phyloP scores from a whole-genome alignment of 75 land plant genomes.

The Picea glauca region DNA sequence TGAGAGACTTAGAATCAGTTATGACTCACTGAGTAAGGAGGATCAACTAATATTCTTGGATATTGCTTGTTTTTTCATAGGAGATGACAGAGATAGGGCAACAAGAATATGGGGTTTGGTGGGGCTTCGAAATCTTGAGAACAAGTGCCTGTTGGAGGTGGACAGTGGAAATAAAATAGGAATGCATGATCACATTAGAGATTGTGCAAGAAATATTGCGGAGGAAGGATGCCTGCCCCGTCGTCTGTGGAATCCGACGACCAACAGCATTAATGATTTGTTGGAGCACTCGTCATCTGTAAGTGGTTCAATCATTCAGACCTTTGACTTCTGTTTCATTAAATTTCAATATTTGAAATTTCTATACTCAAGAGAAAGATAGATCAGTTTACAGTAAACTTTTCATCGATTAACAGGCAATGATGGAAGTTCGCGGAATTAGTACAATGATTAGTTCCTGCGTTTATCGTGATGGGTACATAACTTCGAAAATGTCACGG shows the following conservation, averaged over 20 bases:
- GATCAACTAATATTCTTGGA: background rate
- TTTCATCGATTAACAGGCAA: no score
- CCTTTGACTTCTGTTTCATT: no score
- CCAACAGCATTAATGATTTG: background rate
- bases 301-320: no score
- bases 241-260: background rate
- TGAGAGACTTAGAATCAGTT: background rate
- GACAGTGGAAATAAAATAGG: background rate
- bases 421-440: no score
- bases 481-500: no score
- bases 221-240: background rate
- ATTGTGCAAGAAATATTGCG: background rate
- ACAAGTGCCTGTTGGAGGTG: background rate
- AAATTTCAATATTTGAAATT: no score
- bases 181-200: conserved; percentile 5
- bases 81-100: background rate
- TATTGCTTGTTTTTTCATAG: conserved; percentile 8
- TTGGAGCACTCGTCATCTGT: no score
- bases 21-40: background rate
- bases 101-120: background rate
- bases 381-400: no score
- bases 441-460: no score
- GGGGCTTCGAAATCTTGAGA: background rate
- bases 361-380: no score
- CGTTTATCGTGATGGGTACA: no score